These are phyloP conservation scores for Hymenoscyphus repandus DNA, from an alignment of 2,329 filamentous ascomycete genomes.

Conservation along the genomic window DNA sequence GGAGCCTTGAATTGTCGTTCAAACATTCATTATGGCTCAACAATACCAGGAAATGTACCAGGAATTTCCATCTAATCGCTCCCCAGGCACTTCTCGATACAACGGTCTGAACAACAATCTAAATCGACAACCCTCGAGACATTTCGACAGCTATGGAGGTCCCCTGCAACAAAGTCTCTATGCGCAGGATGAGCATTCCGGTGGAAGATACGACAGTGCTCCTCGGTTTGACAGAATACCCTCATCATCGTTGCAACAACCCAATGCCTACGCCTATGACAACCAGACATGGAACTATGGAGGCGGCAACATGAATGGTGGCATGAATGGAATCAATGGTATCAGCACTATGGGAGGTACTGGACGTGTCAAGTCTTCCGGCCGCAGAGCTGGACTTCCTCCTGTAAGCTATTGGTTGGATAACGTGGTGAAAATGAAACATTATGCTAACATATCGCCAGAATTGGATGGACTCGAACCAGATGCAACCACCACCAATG, in stretches of 20 bases:
- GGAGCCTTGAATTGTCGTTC: slow-evolving; percentile 1
- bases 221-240: slow-evolving; percentile 24
- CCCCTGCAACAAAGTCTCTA: slow-evolving; percentile 59
- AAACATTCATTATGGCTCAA: slow-evolving; percentile 38
- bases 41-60: slow-evolving; percentile 67
- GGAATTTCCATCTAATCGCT: slow-evolving; percentile 65
- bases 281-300: slow-evolving; percentile 77
- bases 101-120: slow-evolving; percentile 45
- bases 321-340: slow-evolving; percentile 57
- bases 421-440: background rate
- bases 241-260: slow-evolving; percentile 33
- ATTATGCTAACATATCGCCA: slow-evolving; percentile 31
- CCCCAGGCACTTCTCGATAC: slow-evolving; percentile 41
- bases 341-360: slow-evolving; percentile 60
- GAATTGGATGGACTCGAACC: slow-evolving; percentile 57
- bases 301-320: slow-evolving; percentile 44
- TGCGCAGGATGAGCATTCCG: slow-evolving; percentile 58
- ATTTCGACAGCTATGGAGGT: slow-evolving; percentile 61
- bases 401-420: slow-evolving; percentile 50
- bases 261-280: slow-evolving; percentile 60
- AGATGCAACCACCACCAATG: slow-evolving; percentile 38
- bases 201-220: slow-evolving; percentile 43
- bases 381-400: slow-evolving; percentile 60
- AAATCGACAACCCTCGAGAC: slow-evolving; percentile 68
- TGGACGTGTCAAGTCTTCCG: slow-evolving; percentile 49